Base-by-base conservation (phyloP, 345 rosid species). In the Raphanus sativus region DNA sequence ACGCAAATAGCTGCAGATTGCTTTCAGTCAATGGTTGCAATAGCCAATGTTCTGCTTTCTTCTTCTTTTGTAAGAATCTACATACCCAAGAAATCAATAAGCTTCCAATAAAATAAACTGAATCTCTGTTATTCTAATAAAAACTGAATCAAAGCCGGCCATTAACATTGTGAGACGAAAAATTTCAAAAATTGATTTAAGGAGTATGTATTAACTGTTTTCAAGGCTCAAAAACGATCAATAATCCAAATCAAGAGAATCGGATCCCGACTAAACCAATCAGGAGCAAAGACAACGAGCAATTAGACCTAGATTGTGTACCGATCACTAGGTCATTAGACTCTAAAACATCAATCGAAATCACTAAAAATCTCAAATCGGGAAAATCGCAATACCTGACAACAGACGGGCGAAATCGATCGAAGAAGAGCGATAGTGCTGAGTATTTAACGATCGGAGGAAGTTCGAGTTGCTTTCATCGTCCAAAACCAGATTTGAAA, bases 1-100 rank as follows among this genome's bases (percentile, higher is more conserved):
- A 90, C 4, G 82, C 86, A 84, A 89, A 91, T 12, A 91, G 70
- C 83, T 89, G 94, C 82, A 91, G 67, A 84, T 86, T 91, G 87
- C 96, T 84, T 80, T 90, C 90, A 40, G 74, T 86, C 42, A 84
- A 9, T 9, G 92, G 88, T 66, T 79, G 80, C 85, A 91, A 58
- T 60, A 93, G 86, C 98, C 94, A 90, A 72, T 85, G 87, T 16
- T 77, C 77, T 54, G 25, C 32, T 25, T 73, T 80, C 67, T 77
- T 77, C 67, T 77, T 77, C 15, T 38, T 62, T 48, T 71, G 75
- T 16, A 40, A 62, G 15, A 75, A 81, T 81, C 96, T 87, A 68
- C 62, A 67, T 45, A 28, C 76, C n/a, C 17, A 38, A 32, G 16
- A 33, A 13, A 61, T 40, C 10, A 8, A 59, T 3, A 16, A 16